phyloP scores from a whole-genome alignment of 1,284 basidiomycete genomes.

The Neolentinus lepideus region DNA sequence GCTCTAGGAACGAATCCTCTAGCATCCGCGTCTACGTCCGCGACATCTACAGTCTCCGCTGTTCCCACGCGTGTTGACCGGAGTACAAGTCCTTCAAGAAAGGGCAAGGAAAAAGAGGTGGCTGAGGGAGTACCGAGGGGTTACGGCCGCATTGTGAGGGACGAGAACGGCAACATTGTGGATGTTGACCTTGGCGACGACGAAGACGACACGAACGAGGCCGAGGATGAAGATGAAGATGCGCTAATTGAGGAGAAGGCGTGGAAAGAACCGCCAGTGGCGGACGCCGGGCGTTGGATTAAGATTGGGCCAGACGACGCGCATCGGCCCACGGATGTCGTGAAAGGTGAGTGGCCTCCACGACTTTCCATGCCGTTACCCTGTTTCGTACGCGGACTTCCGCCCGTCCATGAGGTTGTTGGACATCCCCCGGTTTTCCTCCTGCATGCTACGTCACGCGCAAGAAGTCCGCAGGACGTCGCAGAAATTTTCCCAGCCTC shows the following conservation, averaged over 20 bases:
- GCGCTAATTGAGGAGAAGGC: slow-evolving; percentile 20
- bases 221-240: slow-evolving; percentile 16
- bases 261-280: slow-evolving; percentile 11
- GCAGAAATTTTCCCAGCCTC: too few species aligned
- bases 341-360: not conserved
- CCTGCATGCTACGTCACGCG: too few species aligned
- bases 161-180: slow-evolving; percentile 75
- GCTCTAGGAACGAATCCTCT: slow-evolving; percentile 3
- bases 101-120: not conserved
- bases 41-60: slow-evolving; percentile 1
- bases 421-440: too few species aligned
- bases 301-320: slow-evolving; percentile 16
- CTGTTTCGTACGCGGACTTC: not conserved
- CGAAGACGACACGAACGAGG: slow-evolving; percentile 26
- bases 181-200: slow-evolving; percentile 68
- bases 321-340: not conserved
- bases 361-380: not conserved
- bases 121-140: slow-evolving; percentile 47
- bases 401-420: not conserved
- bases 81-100: not conserved
- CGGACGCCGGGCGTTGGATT: slow-evolving; percentile 26
- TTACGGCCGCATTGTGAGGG: slow-evolving; percentile 82
- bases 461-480: too few species aligned
- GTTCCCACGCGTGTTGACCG: slow-evolving; percentile 6
- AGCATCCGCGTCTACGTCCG: slow-evolving; percentile 7